phyloP scores from a whole-genome alignment of 2,329 filamentous ascomycete species.

The Talaromyces amestolkiae region DNA sequence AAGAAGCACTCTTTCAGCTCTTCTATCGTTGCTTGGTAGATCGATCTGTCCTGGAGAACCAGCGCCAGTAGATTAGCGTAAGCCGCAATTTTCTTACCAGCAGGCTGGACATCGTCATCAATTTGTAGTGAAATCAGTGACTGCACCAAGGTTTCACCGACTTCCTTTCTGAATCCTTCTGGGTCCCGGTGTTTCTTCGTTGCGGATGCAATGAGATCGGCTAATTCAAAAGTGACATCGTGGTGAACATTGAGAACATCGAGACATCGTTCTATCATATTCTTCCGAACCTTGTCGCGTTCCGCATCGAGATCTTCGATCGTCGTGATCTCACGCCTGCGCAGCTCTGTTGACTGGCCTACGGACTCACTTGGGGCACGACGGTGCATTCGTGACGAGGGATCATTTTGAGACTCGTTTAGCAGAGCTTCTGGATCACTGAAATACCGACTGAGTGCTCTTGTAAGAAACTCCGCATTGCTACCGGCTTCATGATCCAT shows the following conservation, averaged over 20 bases:
- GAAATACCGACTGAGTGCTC: constrained; percentile 45
- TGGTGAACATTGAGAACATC: constrained; percentile 87
- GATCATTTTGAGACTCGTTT: constrained; percentile 27
- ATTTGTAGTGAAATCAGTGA: constrained; percentile 70
- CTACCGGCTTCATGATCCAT: constrained; percentile 33
- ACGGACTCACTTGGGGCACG: constrained; percentile 25
- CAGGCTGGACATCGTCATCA: constrained; percentile 55
- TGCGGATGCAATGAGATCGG: constrained; percentile 78
- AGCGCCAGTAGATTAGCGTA: constrained; percentile 90
- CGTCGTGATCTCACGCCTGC: constrained; percentile 46
- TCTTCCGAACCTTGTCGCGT: constrained; percentile 67
- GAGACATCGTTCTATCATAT: constrained; percentile 83
- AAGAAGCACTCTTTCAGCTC: constrained; percentile 74
- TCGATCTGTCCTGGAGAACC: constrained; percentile 75
- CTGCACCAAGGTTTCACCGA: constrained; percentile 77
- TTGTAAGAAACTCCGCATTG: constrained; percentile 39
- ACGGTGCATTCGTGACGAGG: constrained; percentile 25
- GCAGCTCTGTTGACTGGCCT: constrained; percentile 25
- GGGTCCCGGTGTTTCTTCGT: constrained; percentile 61
- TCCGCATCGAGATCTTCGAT: constrained; percentile 77
- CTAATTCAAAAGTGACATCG: constrained; percentile 83
- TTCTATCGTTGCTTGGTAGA: constrained; percentile 73
- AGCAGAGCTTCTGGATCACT: constrained; percentile 31
- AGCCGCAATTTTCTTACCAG: constrained; percentile 73
- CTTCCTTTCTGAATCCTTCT: constrained; percentile 63